Evolutionary conservation across 331 rosid species (phyloP).

Genomic region (Acacia concinna): DNA sequence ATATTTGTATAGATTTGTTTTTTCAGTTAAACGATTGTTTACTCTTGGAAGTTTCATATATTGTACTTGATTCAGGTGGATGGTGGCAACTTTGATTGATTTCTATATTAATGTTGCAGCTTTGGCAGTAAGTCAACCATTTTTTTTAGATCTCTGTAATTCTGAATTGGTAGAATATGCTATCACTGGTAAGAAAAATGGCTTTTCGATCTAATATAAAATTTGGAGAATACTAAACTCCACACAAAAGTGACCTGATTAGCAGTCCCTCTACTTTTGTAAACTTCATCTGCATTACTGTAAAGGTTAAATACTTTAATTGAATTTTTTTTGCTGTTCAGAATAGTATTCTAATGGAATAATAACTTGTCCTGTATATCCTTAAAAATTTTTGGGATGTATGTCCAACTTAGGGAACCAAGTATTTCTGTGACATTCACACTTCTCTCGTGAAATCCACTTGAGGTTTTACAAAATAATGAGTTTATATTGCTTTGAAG

Average conservation of each 20-base stretch:
- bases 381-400: neutral
- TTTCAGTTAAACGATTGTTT: neutral
- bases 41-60: neutral
- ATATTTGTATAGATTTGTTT: neutral
- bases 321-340: neutral
- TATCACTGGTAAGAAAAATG: neutral
- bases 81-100: slow-evolving; percentile 74
- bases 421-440: neutral
- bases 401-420: neutral
- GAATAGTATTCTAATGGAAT: neutral
- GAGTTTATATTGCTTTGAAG: slow-evolving; percentile 10
- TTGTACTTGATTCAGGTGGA: slow-evolving; percentile 64
- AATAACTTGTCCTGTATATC: slow-evolving; percentile 21
- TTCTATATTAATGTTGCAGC: slow-evolving; percentile 66
- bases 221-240: neutral
- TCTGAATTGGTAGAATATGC: neutral
- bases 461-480: neutral
- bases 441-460: slow-evolving; percentile 14
- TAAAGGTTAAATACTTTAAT: neutral
- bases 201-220: neutral
- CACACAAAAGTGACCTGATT: neutral
- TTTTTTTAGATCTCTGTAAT: neutral
- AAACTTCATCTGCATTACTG: neutral
- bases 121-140: slow-evolving; percentile 53
- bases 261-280: neutral